Evolutionary conservation across 768 basidiomycete species (phyloP).

Genomic region (Mycena epipterygia): DNA sequence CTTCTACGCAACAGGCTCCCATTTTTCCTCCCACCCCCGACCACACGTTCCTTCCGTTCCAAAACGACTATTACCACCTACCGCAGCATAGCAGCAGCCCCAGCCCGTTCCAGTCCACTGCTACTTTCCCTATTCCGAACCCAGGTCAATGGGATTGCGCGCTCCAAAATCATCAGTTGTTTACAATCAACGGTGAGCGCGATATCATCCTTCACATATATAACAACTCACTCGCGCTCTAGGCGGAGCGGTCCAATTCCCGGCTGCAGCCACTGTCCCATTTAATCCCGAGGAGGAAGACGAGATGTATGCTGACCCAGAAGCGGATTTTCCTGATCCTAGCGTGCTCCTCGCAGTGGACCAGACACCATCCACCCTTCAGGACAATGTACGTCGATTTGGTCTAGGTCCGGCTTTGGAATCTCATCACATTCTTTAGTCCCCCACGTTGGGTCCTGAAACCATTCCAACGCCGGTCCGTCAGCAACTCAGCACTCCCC

Average conservation of each 20-base stretch:
- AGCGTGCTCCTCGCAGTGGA: background rate
- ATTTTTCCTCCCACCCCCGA: background rate
- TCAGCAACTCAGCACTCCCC: background rate
- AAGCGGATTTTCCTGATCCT: background rate
- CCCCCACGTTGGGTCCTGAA: background rate
- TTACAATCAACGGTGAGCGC: background rate
- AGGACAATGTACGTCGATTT: background rate
- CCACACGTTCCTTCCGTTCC: no score
- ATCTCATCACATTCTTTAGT: background rate
- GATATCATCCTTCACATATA: background rate
- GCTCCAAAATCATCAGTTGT: background rate
- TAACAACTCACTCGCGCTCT: background rate
- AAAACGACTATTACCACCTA: background rate
- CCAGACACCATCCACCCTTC: background rate
- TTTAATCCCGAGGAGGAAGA: background rate
- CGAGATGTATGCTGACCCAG: background rate
- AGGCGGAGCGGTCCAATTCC: background rate
- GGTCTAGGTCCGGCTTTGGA: background rate
- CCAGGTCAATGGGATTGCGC: background rate
- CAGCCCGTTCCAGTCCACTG: background rate
- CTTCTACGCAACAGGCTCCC: background rate
- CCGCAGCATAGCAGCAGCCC: background rate
- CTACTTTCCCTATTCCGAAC: background rate
- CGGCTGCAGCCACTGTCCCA: background rate
- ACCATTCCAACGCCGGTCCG: no score